These are phyloP conservation scores for Aspergillus hiratsukae DNA, from an alignment of 2,329 filamentous ascomycete species.

Conservation along the genomic window DNA sequence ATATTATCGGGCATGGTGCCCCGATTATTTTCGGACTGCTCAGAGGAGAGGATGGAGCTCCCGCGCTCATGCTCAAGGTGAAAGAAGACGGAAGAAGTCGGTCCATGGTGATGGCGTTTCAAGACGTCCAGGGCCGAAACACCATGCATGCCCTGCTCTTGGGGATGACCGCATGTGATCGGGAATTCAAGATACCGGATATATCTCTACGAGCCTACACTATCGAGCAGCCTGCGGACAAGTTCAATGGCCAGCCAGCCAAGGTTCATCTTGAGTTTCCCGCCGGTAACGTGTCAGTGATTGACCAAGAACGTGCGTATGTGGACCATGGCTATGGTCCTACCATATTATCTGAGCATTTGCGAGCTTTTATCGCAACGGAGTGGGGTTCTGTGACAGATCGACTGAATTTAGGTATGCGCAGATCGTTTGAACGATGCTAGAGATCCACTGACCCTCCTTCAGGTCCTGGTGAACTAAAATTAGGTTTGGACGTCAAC, in stretches of 20 bases:
- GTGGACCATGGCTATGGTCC: slow-evolving; percentile 55
- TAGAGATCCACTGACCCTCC: slow-evolving; percentile 10
- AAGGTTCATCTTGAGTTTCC: slow-evolving; percentile 35
- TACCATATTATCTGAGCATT: slow-evolving; percentile 69
- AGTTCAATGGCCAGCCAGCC: slow-evolving; percentile 21
- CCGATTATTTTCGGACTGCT: slow-evolving; percentile 77
- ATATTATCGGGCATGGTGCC: slow-evolving; percentile 59
- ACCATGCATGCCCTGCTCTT: slow-evolving; percentile 69
- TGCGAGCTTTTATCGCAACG: slow-evolving; percentile 72
- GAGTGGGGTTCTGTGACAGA: slow-evolving; percentile 76
- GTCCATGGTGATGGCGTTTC: slow-evolving; percentile 73
- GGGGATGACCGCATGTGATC: slow-evolving; percentile 62
- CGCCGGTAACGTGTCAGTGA: slow-evolving; percentile 46
- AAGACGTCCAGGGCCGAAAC: slow-evolving; percentile 65
- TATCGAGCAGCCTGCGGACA: slow-evolving; percentile 50
- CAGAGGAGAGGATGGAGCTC: slow-evolving; percentile 64
- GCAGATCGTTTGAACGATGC: neutral
- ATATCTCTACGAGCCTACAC: slow-evolving; percentile 62
- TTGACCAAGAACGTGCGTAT: slow-evolving; percentile 63
- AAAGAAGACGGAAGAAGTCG: slow-evolving; percentile 62
- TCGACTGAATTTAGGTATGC: slow-evolving; percentile 67
- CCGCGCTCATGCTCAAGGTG: slow-evolving; percentile 67
- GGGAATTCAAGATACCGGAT: slow-evolving; percentile 68
- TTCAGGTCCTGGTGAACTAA: slow-evolving; percentile 63
- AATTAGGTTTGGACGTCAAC: slow-evolving; percentile 60